A percentile compares a stretch with the other conserved stretches of the same genome.
These are phyloP conservation scores for Russula griseocarnosa DNA, from an alignment of 768 basidiomycete species.

Conservation along the genomic window DNA sequence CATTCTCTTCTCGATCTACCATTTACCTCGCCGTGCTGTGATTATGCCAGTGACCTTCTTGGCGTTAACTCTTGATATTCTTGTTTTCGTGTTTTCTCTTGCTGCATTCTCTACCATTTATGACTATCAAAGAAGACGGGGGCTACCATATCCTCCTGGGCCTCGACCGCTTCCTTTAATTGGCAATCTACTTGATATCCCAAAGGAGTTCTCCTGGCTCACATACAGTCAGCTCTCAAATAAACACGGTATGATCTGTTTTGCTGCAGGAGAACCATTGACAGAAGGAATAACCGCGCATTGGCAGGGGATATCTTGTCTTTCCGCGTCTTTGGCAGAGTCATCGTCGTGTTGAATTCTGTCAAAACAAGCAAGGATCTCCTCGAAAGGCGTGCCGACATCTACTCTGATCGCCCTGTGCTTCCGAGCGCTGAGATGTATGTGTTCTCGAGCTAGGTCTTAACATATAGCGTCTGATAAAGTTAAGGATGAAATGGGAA, in stretches of 20 bases:
- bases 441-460: not conserved
- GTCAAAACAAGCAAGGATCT: constrained; percentile 44
- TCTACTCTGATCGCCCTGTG: constrained; percentile 14
- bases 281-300: not conserved
- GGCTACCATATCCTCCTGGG: constrained; percentile 16
- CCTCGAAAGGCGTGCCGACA: constrained; percentile 51
- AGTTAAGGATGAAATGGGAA: not conserved
- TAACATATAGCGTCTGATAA: not conserved
- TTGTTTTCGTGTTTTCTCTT: not conserved
- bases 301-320: not conserved
- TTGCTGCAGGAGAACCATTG: not conserved
- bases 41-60: not conserved
- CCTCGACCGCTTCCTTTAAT: constrained; percentile 13
- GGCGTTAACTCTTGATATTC: not conserved
- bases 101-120: not conserved
- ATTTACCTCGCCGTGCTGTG: not conserved
- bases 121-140: constrained; percentile 5
- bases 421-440: constrained; percentile 14
- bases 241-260: not conserved
- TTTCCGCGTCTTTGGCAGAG: constrained; percentile 42
- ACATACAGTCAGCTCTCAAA: not conserved
- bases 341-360: constrained; percentile 49
- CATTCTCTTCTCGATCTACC: not conserved
- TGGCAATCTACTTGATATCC: constrained; percentile 17
- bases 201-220: constrained; percentile 16